Conservation (phyloP, 148 eudicot genomes). For the Hydrangea macrophylla region DNA sequence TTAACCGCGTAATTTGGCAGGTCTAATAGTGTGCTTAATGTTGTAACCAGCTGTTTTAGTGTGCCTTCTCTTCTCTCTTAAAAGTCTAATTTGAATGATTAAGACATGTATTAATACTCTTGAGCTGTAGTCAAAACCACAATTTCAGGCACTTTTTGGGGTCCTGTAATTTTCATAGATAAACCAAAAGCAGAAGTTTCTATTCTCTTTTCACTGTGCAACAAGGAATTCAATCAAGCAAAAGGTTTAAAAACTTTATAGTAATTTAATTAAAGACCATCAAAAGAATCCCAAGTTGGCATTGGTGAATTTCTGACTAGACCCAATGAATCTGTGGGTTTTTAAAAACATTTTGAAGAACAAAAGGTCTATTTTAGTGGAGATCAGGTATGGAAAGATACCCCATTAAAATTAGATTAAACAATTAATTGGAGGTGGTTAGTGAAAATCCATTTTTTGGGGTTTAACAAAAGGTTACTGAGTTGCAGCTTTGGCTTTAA, state of each 20-base stretch:
- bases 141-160: conserved; percentile 32
- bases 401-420: conserved; percentile 9
- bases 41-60: conserved; percentile 50
- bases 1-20: conserved; percentile 12
- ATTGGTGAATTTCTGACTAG: conserved; percentile 38
- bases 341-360: conserved; percentile 10
- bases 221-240: conserved; percentile 4
- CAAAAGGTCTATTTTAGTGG: conserved; percentile 35
- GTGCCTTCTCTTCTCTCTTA: conserved; percentile 21
- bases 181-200: conserved; percentile 37
- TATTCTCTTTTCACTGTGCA: conserved; percentile 30
- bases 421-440: conserved; percentile 17
- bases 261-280: conserved; percentile 1
- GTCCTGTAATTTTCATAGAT: conserved; percentile 17
- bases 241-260: not conserved
- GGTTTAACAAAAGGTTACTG: conserved; percentile 15
- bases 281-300: conserved; percentile 58
- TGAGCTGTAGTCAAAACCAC: conserved; percentile 47
- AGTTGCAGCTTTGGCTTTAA: conserved; percentile 20
- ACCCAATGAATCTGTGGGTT: conserved; percentile 35
- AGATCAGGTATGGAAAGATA: conserved; percentile 37
- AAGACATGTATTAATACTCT: conserved; percentile 23
- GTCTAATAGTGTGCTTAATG: conserved; percentile 23
- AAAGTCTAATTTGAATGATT: conserved; percentile 41
- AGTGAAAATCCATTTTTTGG: conserved; percentile 15